A percentile compares a stretch with the other conserved stretches of the same genome.
Conservation (phyloP, 148 eudicot genomes). For the Rheum nobile region DNA sequence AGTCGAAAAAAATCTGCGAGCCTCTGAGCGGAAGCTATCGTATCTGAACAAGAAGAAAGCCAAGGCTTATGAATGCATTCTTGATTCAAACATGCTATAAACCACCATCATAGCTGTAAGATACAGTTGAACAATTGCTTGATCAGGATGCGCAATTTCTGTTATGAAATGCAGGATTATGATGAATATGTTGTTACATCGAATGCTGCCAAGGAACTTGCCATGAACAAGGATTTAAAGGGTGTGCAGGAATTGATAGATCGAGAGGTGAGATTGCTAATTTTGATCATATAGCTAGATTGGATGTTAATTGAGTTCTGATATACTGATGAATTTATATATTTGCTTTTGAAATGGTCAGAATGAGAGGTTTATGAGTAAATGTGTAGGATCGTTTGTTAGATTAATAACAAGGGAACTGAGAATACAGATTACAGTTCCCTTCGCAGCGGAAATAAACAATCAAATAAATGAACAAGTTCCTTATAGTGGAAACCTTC, state of each 20-base stretch:
- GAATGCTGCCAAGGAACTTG: not conserved
- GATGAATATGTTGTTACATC: not conserved
- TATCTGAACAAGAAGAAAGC: not conserved
- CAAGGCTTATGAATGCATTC: not conserved
- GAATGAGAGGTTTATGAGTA: not conserved
- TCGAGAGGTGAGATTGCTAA: not conserved
- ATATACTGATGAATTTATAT: no score
- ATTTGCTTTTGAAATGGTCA: not conserved
- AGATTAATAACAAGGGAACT: no score
- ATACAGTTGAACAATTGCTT: no score
- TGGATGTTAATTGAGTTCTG: not conserved
- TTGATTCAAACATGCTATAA: not conserved
- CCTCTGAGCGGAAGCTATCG: not conserved
- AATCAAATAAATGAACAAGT: no score
- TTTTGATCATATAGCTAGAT: not conserved
- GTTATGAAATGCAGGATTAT: not conserved
- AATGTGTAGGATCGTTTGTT: no score
- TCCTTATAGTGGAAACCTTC: no score
- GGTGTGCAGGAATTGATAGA: not conserved
- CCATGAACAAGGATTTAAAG: not conserved
- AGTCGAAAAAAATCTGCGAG: not conserved
- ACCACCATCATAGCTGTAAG: not conserved
- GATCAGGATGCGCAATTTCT: no score
- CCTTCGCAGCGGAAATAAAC: no score
- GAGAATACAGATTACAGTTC: no score